A percentile compares a stretch with the other conserved stretches of the same genome.
Evolutionary conservation across 1,284 basidiomycete genomes (phyloP).

Genomic region (Pholiota adiposa): DNA sequence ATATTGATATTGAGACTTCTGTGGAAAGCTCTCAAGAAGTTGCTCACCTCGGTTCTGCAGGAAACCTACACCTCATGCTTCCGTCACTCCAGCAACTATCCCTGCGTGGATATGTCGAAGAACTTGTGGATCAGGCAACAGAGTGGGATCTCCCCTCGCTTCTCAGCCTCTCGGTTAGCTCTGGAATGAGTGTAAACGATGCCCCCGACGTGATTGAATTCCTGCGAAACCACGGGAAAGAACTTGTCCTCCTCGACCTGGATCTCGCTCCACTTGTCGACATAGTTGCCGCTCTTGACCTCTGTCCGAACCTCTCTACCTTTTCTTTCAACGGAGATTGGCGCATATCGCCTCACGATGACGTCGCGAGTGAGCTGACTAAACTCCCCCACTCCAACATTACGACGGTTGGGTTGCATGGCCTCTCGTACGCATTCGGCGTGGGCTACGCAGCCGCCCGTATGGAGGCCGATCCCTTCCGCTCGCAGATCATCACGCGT

Average conservation of each 20-base stretch:
- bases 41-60: conserved; percentile 58
- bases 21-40: conserved; percentile 28
- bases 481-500: conserved; percentile 35
- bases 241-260: conserved; percentile 65
- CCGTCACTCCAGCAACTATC: conserved; percentile 62
- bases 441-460: conserved; percentile 44
- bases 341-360: conserved; percentile 42
- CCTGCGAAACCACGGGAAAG: conserved; percentile 56
- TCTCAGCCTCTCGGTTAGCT: conserved; percentile 56
- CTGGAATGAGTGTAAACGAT: conserved; percentile 44
- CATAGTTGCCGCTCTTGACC: conserved; percentile 57
- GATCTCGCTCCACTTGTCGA: conserved; percentile 59
- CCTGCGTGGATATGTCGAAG: conserved; percentile 58
- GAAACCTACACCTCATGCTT: conserved; percentile 57
- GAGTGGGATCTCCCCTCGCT: conserved; percentile 69
- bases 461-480: conserved; percentile 30
- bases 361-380: conserved; percentile 43
- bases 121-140: conserved; percentile 68
- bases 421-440: conserved; percentile 69
- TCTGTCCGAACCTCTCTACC: conserved; percentile 61
- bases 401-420: conserved; percentile 68
- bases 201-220: conserved; percentile 64
- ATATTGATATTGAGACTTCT: conserved; percentile 40
- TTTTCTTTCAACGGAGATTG: conserved; percentile 78
- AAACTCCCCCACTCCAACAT: conserved; percentile 59